These are phyloP conservation scores for Penicillium parvum DNA, from an alignment of 495 filamentous ascomycete genomes.

Conservation along the genomic window DNA sequence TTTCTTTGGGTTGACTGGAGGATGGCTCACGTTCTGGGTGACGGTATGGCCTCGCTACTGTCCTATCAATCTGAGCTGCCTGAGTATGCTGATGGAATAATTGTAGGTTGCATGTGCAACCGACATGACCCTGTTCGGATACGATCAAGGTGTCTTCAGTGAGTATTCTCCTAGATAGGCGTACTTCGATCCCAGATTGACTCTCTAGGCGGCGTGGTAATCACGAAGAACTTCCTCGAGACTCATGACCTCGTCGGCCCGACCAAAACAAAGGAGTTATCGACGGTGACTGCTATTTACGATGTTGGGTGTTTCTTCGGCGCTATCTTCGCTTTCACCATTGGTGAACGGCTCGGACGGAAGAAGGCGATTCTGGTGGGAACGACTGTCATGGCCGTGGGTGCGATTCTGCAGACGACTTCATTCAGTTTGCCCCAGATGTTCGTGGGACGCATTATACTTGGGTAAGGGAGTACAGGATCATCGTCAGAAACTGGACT, in stretches of 20 bases:
- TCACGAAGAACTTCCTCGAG: constrained; percentile 54
- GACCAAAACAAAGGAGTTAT: constrained; percentile 45
- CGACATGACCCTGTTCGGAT: constrained; percentile 57
- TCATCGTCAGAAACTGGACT: too few relatives aligned
- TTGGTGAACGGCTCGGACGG: constrained; percentile 55
- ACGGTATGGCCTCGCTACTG: constrained; percentile 33
- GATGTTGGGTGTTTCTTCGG: constrained; percentile 60
- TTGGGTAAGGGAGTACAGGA: constrained; percentile 20
- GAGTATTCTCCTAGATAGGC: constrained; percentile 1
- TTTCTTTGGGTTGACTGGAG: constrained; percentile 54
- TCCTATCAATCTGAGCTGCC: neutral
- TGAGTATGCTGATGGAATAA: neutral
- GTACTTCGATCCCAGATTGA: neutral
- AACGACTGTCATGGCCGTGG: constrained; percentile 55
- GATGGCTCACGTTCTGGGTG: constrained; percentile 57
- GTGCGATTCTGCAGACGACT: constrained; percentile 54
- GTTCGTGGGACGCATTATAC: constrained; percentile 57
- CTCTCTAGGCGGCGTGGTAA: constrained; percentile 14
- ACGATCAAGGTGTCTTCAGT: constrained; percentile 57
- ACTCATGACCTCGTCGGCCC: constrained; percentile 45
- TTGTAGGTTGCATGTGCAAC: constrained; percentile 48
- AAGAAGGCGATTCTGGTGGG: constrained; percentile 54
- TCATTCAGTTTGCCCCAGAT: constrained; percentile 56
- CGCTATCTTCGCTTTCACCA: constrained; percentile 43
- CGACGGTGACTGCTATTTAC: constrained; percentile 60